These are phyloP conservation scores for Diaporthe vaccinii DNA, from an alignment of 2,329 filamentous ascomycete species.

Conservation along the genomic window DNA sequence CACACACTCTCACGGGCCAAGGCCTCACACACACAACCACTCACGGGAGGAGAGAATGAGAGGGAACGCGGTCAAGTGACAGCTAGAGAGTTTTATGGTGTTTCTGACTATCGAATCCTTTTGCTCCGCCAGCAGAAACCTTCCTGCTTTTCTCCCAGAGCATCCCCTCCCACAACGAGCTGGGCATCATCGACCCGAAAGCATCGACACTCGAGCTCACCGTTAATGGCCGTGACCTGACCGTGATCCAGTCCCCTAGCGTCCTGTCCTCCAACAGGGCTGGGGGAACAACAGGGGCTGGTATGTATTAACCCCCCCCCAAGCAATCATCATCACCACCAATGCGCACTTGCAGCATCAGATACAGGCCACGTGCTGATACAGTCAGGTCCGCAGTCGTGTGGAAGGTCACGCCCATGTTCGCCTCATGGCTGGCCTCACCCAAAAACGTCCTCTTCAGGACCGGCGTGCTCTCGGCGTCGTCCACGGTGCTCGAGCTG, in stretches of 20 bases:
- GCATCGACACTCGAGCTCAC: slow-evolving; percentile 75
- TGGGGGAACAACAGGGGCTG: slow-evolving; percentile 69
- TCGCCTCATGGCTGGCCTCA: slow-evolving; percentile 83
- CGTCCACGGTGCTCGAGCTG: slow-evolving; percentile 80
- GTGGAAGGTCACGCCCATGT: slow-evolving; percentile 89
- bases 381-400: slow-evolving; percentile 68
- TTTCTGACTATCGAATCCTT: slow-evolving; percentile 26
- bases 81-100: slow-evolving; percentile 3
- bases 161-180: slow-evolving; percentile 77
- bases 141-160: slow-evolving; percentile 87
- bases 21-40: background rate
- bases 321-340: too few relatives aligned
- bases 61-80: background rate
- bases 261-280: slow-evolving; percentile 82
- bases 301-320: slow-evolving; percentile 48
- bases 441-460: slow-evolving; percentile 73
- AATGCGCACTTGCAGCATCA: background rate
- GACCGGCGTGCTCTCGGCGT: slow-evolving; percentile 60
- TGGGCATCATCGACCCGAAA: slow-evolving; percentile 87
- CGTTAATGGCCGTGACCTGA: slow-evolving; percentile 78
- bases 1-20: background rate
- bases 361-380: background rate
- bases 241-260: slow-evolving; percentile 85
- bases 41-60: background rate
- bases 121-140: slow-evolving; percentile 73